Evolutionary conservation across 352 stramenopile genomes (phyloP), one percentile per base, ranked within the genome.

Genomic region (Phytophthora multivora): DNA sequence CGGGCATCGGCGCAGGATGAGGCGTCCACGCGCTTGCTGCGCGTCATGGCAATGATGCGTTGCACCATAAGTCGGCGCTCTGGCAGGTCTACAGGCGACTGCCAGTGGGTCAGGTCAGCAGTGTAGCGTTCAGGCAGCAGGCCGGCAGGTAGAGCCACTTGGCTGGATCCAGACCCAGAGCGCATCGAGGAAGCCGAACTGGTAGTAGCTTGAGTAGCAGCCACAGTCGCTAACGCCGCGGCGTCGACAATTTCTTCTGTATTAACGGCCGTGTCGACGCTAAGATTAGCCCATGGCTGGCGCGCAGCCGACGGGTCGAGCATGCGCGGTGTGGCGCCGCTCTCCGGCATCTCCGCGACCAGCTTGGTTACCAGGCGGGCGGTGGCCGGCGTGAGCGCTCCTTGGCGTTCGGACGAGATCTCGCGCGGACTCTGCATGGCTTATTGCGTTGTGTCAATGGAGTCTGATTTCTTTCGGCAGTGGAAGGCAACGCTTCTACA

Each of bases 1-100:
- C 85, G 77, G 46, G 90, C 73, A 38, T 81, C 77, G 19, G 66
- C 71, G 23, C 76, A 68, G 2, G 59, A 11, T 4, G 69, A 10
- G 3, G 67, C 66, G 8, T 69, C 68, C 23, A 51, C 66, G 33
- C 64, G 88, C 61, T 90, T 90, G 60, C 75, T 86, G 42, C 80
- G 75, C 3, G 86, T 95, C 83, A 95, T 93, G 30, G 83, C 83
- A 58, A 95, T 95, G 66, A 95, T 95, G 26, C 86, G 82, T 65
- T 95, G 86, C 6, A 95, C 86, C 86, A 95, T 93, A 2, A 95
- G 71, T 0, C 86, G 66, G 0, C 86, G 83, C 57, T 95, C 86
- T 0, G 86, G 86, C 2, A 95, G 68, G 62, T 95, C 86, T 0
- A 77, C 81, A 8, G 83, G 81, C n/a, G 83, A 91, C 73, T 95